These are phyloP conservation scores for Deinandra increscens DNA, from an alignment of 129 eudicot genomes.

Conservation along the genomic window DNA sequence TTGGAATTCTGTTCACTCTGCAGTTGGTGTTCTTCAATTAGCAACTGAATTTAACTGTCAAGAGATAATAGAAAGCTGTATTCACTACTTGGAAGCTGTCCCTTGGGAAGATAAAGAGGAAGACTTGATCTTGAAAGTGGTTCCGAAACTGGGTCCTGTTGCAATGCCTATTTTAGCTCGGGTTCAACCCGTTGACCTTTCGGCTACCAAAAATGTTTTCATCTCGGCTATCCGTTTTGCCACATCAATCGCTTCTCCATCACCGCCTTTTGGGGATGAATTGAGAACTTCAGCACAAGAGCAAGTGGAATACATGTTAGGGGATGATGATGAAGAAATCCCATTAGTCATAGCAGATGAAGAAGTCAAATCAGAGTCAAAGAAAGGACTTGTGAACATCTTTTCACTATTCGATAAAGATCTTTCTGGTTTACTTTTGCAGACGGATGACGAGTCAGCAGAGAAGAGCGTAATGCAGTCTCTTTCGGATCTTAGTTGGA, in stretches of 20 bases:
- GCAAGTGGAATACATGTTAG: slow-evolving; percentile 90
- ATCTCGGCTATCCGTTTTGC: slow-evolving; percentile 81
- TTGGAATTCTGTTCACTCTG: slow-evolving; percentile 61
- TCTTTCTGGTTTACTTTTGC: slow-evolving; percentile 40
- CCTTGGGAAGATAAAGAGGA: slow-evolving; percentile 92
- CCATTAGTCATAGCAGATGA: slow-evolving; percentile 59
- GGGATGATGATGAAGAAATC: slow-evolving; percentile 66
- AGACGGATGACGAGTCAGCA: slow-evolving; percentile 29
- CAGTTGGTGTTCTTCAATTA: slow-evolving; percentile 62
- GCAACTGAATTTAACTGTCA: slow-evolving; percentile 49
- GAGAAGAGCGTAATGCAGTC: slow-evolving; percentile 49
- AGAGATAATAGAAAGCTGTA: slow-evolving; percentile 50
- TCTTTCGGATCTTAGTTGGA: slow-evolving; percentile 67
- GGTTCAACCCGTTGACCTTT: slow-evolving; percentile 52
- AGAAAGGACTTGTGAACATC: slow-evolving; percentile 48
- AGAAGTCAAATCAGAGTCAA: slow-evolving; percentile 55
- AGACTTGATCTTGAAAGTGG: slow-evolving; percentile 54
- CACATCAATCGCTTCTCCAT: slow-evolving; percentile 48
- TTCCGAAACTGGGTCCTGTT: slow-evolving; percentile 55
- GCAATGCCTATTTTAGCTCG: slow-evolving; percentile 76
- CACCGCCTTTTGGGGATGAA: slow-evolving; percentile 71
- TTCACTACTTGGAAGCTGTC: slow-evolving; percentile 72
- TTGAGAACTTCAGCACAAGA: slow-evolving; percentile 82
- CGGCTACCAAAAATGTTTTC: slow-evolving; percentile 59
- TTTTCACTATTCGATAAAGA: slow-evolving; percentile 47